phyloP scores from a whole-genome alignment of 2,329 filamentous ascomycete species.

The Fusarium sp. region DNA sequence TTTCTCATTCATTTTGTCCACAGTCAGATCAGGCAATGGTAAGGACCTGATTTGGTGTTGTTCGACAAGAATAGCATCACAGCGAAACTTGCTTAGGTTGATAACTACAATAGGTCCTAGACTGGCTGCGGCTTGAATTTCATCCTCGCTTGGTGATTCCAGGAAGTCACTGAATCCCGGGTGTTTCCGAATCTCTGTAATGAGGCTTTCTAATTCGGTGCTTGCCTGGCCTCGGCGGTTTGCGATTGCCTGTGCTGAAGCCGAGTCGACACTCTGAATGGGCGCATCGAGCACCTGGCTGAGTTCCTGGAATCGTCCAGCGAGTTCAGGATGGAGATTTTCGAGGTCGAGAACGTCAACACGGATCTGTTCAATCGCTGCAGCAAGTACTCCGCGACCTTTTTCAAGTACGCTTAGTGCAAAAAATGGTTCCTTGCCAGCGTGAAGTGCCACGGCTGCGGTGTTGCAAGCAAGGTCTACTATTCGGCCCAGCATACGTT shows the following conservation, averaged over 20 bases:
- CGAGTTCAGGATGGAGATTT: fast-evolving
- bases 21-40: fast-evolving
- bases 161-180: neutral
- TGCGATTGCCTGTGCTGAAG: neutral
- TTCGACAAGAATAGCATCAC: neutral
- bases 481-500: neutral
- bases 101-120: neutral
- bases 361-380: neutral
- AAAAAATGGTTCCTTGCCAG: fast-evolving
- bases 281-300: neutral
- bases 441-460: neutral
- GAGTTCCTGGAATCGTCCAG: neutral
- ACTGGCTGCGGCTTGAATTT: fast-evolving
- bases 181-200: neutral
- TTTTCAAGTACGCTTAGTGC: neutral
- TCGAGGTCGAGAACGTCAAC: neutral
- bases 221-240: neutral
- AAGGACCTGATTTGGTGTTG: neutral
- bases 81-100: neutral
- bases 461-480: neutral
- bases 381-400: neutral
- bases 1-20: neutral
- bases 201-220: fast-evolving
- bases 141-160: neutral
- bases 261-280: fast-evolving